Evolutionary conservation across 208 protist species (phyloP), one percentile per base, ranked within the genome.

Genomic region (Leishmania martiniquensis): DNA sequence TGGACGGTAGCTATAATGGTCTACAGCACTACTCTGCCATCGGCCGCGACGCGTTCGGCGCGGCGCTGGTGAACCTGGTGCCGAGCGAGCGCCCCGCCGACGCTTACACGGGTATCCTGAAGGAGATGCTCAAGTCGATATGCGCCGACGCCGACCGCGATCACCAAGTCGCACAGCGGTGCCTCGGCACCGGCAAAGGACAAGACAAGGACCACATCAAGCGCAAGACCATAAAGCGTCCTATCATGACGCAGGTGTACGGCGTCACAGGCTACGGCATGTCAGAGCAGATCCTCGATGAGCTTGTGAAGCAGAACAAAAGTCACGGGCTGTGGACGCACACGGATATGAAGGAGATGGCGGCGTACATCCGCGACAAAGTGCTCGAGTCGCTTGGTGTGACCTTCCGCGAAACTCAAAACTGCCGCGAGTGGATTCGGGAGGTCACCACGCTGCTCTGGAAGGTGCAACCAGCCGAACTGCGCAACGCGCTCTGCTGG

Each of bases 11-110:
- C 51, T 99, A 99, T 81, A 99, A 99, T 83, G 98, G 99, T 45
- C 86, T 99, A 70, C 98, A 99, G 89, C 99, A 99, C 91, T 99
- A 99, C 93, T 99, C 98, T 44, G 99, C 99, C 12, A 96, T 99
- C 74, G 98, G 98, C 15, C 96, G 98, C n/a, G 99, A 99, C 78
- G 89, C 93, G 10, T 85, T 95, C 29, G 99, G 99, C 51, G 99
- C 94, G 5, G 17, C 75, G n/a, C 89, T 98, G 44, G 99, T 99
- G 13, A 99, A 99, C 85, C 83, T 99, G 1, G 72, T 99, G 1
- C 97, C 97, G 0, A 94, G 87, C 59, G 94, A 97, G 32, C 78
- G 89, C 25, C 99, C 99, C 0, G 91, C 96, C 44, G 99, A 99
- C 82, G 98, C 99, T 20, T 99, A 99, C 91, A 96, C 90, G n/a